Evolutionary conservation across 2,329 filamentous ascomycete species (phyloP).

Genomic region (Metarhizium anisopliae): DNA sequence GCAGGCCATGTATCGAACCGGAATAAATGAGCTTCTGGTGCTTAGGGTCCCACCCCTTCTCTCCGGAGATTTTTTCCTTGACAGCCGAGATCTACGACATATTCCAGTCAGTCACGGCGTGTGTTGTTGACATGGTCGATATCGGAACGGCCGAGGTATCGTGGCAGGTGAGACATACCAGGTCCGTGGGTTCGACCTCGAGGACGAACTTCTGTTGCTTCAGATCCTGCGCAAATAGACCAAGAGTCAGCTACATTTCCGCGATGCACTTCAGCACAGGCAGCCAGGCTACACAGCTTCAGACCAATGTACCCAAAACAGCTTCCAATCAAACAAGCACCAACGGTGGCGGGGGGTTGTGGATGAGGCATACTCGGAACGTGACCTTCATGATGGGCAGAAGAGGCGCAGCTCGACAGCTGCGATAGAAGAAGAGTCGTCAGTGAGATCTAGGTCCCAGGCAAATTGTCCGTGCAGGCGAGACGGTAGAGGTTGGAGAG

Average conservation of each 20-base stretch:
- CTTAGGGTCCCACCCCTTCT: conserved; percentile 90
- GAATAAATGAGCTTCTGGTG: conserved; percentile 97
- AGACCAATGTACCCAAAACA: neutral
- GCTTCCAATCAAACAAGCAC: neutral
- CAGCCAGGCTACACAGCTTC: neutral
- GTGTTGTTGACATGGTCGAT: conserved; percentile 3
- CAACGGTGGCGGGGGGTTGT: conserved; percentile 4
- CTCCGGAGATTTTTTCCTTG: conserved; percentile 84
- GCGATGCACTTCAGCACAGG: neutral
- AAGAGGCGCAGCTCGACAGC: conserved; percentile 18
- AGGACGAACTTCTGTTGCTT: conserved; percentile 98
- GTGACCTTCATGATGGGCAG: conserved; percentile 58
- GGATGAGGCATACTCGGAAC: conserved; percentile 44
- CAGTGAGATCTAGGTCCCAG: neutral
- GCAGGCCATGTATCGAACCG: conserved; percentile 45
- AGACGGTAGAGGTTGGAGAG: neutral
- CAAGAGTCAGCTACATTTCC: neutral
- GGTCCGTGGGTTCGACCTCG: conserved; percentile 86
- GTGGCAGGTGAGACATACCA: conserved; percentile 51
- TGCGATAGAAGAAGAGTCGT: conserved; percentile 2
- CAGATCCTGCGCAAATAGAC: conserved; percentile 58
- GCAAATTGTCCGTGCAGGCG: neutral
- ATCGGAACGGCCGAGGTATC: conserved; percentile 11
- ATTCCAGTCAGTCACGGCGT: conserved; percentile 9
- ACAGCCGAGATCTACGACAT: conserved; percentile 65